Evolutionary conservation across 495 filamentous ascomycete species (phyloP).

Genomic region (Tuber magnatum): DNA sequence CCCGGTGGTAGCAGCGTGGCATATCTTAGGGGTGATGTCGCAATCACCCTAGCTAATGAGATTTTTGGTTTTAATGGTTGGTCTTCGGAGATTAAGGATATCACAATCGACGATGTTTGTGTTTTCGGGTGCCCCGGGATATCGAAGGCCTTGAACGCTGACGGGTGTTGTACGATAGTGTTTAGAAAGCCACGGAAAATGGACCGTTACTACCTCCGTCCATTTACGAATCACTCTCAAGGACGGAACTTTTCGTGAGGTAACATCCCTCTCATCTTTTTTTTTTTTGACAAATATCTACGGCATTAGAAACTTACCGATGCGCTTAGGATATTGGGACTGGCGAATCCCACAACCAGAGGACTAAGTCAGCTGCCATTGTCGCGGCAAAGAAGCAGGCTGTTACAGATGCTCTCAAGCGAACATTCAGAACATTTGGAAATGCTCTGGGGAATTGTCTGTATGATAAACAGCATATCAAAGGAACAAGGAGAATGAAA

Average conservation of each 20-base stretch:
- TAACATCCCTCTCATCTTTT: constrained; percentile 20
- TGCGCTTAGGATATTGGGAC: constrained; percentile 75
- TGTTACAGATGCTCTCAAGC: constrained; percentile 87
- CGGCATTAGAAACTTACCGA: background rate
- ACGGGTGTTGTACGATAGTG: constrained; percentile 51
- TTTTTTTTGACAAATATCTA: background rate
- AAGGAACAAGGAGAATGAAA: constrained; percentile 74
- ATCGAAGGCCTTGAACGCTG: constrained; percentile 17
- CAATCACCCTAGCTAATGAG: constrained; percentile 91
- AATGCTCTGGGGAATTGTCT: constrained; percentile 96
- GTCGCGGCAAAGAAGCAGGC: constrained; percentile 98
- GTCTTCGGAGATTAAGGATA: constrained; percentile 81
- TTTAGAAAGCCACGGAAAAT: constrained; percentile 57
- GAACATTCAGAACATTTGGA: constrained; percentile 83
- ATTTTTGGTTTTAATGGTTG: constrained; percentile 99
- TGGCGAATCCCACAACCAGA: constrained; percentile 89
- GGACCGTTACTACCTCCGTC: constrained; percentile 76
- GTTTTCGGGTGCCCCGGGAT: background rate
- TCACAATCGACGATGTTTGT: constrained; percentile 82
- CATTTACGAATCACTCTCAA: constrained; percentile 79
- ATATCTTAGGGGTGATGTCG: constrained; percentile 88
- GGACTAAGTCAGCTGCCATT: constrained; percentile 86
- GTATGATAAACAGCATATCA: constrained; percentile 88
- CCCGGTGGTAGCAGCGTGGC: constrained; percentile 75
- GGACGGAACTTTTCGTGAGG: constrained; percentile 89